Conservation (phyloP, 2,329 filamentous ascomycete genomes). For the Penicillium sp. region DNA sequence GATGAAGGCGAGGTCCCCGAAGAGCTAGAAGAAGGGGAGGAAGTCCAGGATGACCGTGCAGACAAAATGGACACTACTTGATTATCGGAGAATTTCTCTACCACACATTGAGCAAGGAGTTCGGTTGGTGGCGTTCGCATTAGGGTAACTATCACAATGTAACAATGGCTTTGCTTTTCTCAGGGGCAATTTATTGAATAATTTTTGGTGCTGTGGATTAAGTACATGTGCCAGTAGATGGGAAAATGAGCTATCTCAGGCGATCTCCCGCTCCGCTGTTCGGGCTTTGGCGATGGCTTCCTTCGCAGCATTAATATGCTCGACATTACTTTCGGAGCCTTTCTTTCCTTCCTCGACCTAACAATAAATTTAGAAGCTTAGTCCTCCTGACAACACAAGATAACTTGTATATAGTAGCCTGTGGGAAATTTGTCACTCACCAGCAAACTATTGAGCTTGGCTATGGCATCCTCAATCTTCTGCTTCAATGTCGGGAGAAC, state of each 20-base stretch:
- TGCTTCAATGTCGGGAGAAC: conserved; percentile 64
- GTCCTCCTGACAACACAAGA: too few species aligned
- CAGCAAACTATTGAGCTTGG: conserved; percentile 66
- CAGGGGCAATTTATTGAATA: conserved; percentile 16
- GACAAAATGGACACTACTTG: conserved; percentile 60
- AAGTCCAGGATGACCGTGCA: conserved; percentile 44
- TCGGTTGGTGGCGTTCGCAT: conserved; percentile 22
- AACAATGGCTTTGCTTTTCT: too few species aligned
- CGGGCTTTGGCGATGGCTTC: conserved; percentile 36
- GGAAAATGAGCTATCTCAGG: too few species aligned
- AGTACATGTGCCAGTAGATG: too few species aligned
- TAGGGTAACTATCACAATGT: too few species aligned
- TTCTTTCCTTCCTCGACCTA: conserved; percentile 36
- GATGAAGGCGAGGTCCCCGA: conserved; percentile 31
- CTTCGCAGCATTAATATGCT: conserved; percentile 36
- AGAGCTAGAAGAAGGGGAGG: conserved; percentile 43
- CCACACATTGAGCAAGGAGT: conserved; percentile 29
- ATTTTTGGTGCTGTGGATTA: too few species aligned
- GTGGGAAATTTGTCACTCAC: conserved; percentile 48
- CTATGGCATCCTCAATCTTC: conserved; percentile 63
- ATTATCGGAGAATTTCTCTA: too few species aligned
- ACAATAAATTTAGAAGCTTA: too few species aligned
- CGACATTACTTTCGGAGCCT: conserved; percentile 33
- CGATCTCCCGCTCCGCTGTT: conserved; percentile 33
- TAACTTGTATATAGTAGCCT: too few species aligned